Conservation (phyloP, 2,329 filamentous ascomycete genomes). For the Colletotrichum cereale region DNA sequence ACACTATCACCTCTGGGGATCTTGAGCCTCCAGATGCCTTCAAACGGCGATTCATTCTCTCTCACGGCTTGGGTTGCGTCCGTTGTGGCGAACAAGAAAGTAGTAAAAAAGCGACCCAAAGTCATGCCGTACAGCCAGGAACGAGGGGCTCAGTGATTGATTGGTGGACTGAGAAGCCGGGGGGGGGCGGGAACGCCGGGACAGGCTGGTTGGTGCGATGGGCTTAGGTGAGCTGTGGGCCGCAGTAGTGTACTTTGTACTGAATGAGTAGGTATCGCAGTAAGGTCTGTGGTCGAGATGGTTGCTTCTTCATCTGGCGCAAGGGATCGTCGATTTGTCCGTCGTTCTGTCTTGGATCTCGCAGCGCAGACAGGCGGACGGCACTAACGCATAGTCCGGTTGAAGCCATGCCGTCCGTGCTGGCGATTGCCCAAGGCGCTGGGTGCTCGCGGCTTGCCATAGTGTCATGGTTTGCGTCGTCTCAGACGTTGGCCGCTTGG, state of each 20-base stretch:
- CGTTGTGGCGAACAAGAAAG: conserved; percentile 11
- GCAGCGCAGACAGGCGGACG: conserved; percentile 14
- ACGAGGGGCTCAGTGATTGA: conserved; percentile 15
- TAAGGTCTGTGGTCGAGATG: conserved; percentile 22
- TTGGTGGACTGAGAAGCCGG: conserved; percentile 11
- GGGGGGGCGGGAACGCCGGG: conserved; percentile 22
- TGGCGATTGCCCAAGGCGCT: conserved; percentile 15
- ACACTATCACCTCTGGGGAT: background rate
- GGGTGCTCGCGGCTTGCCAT: conserved; percentile 12
- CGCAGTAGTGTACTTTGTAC: background rate
- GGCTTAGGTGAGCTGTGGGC: conserved; percentile 12
- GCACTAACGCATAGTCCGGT: conserved; percentile 28
- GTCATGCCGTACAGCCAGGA: conserved; percentile 9
- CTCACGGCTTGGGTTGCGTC: background rate
- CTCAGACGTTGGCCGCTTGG: conserved; percentile 18
- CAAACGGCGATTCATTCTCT: background rate
- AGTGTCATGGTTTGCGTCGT: conserved; percentile 24
- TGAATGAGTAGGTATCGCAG: too few relatives aligned
- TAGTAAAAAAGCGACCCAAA: background rate
- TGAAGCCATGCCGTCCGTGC: conserved; percentile 32
- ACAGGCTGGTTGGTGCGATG: conserved; percentile 20
- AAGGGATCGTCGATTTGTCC: conserved; percentile 34
- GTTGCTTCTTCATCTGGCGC: conserved; percentile 18
- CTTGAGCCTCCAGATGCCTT: background rate
- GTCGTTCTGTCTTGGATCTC: conserved; percentile 27